phyloP scores from a whole-genome alignment of 148 eudicot genomes.

The Cornus suecica region DNA sequence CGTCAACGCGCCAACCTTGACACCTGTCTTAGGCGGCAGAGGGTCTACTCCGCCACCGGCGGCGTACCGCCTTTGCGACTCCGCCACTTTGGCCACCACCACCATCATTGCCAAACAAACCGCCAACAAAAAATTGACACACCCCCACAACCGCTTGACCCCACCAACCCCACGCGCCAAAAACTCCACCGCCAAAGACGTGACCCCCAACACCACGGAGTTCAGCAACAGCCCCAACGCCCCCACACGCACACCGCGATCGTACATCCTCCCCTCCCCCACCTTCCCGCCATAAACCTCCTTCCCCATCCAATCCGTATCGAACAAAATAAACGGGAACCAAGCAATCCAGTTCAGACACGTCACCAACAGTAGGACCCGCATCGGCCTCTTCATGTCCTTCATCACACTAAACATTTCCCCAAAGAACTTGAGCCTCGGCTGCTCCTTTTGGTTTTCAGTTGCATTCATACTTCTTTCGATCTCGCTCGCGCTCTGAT shows the following conservation, averaged over 20 bases:
- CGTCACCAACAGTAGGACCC: slow-evolving; percentile 48
- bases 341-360: slow-evolving; percentile 63
- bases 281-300: slow-evolving; percentile 57
- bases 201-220: slow-evolving; percentile 27
- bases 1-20: slow-evolving; percentile 1
- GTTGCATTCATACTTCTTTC: no score
- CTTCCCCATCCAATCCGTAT: slow-evolving; percentile 66
- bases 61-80: slow-evolving; percentile 22
- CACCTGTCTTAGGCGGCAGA: not conserved
- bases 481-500: no score
- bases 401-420: slow-evolving; percentile 40
- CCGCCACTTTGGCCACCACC: slow-evolving; percentile 37
- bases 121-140: slow-evolving; percentile 33
- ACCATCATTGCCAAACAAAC: slow-evolving; percentile 37
- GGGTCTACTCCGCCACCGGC: not conserved
- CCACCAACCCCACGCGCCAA: slow-evolving; percentile 36
- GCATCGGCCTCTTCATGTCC: slow-evolving; percentile 47
- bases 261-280: slow-evolving; percentile 38
- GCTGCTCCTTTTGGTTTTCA: no score
- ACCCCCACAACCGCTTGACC: slow-evolving; percentile 44
- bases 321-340: slow-evolving; percentile 56
- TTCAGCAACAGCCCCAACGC: slow-evolving; percentile 47
- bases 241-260: slow-evolving; percentile 39
- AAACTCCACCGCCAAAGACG: slow-evolving; percentile 33
- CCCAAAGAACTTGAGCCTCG: slow-evolving; percentile 38